Percentiles rank a stretch among this genome's conserved stretches.
Evolutionary conservation across 2,329 filamentous ascomycete species (phyloP).

Genomic region (Botrytis hyacinthi): DNA sequence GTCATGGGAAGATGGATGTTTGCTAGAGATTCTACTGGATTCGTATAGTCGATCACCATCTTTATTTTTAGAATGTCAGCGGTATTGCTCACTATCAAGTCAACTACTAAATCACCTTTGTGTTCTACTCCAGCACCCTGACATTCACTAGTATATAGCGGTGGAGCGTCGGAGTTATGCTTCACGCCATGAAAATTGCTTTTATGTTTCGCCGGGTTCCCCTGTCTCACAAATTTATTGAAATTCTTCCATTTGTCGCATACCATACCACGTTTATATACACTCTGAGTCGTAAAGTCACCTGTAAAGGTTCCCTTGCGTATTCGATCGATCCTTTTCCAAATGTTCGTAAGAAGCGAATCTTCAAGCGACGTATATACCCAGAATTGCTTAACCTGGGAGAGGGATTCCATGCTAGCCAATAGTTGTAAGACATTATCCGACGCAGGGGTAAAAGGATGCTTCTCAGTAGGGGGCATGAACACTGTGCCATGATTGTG

Average conservation of each 20-base stretch:
- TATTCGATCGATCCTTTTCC: background rate
- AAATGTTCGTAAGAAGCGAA: background rate
- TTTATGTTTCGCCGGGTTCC: background rate
- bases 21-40: background rate
- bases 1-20: background rate
- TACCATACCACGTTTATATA: constrained; percentile 1
- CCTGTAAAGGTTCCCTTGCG: background rate
- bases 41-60: too few relatives aligned
- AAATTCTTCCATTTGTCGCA: constrained; percentile 7
- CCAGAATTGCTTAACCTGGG: background rate
- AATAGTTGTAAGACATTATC: background rate
- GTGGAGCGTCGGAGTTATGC: background rate
- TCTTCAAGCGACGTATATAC: background rate
- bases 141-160: background rate
- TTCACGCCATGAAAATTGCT: background rate
- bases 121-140: too few relatives aligned
- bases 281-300: constrained; percentile 2
- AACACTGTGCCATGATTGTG: background rate
- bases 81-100: too few relatives aligned
- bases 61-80: too few relatives aligned
- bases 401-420: background rate
- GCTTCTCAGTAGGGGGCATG: background rate
- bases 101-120: too few relatives aligned
- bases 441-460: background rate
- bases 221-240: background rate